Base-by-base conservation (phyloP, 1,284 basidiomycete genomes). In the Gymnopus androsaceus region DNA sequence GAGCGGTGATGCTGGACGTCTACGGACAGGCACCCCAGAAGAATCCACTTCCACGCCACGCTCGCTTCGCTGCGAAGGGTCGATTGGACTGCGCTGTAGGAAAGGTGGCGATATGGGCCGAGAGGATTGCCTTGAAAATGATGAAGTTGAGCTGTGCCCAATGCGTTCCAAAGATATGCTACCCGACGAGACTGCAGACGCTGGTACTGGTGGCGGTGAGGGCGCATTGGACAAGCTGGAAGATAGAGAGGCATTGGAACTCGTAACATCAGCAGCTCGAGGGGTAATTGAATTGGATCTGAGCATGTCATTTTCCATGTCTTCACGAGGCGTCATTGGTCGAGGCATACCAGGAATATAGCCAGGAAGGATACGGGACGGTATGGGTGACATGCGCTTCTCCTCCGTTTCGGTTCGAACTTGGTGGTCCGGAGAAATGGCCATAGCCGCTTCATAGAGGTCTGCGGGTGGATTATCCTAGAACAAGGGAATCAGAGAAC, bases 311-410 rank as follows among this genome's bases (percentile, higher is more conserved):
- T 78, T 66, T 53, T 90, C 89, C 47, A 82, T 70, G 59, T 61
- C 58, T 33, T 89, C 86, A 57, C 82, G 83, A 21, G 90, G 90
- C 9, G 90, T 92, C 85, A 92, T 90, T 12, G 90, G 90, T 45
- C 90, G 77, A 31, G 88, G 88, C 90, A 92, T 92, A 4, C 90
- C 90, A 34, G 90, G 90, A 56, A 91, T 84, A 70, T 92, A 92
- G n/a, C 90, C 90, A 53, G 89, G 89, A 21, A 89, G 66, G 19
- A 81, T 82, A 54, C 83, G 85, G 2, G 81, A 78, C 51, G 87
- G 87, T 34, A 80, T 74, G 41, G 84, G 85, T 1, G 86, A 86
- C 48, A 79, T 68, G 17, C 76, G 78, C 27, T 74, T 76, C 53
- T 75, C 72, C 40, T 79, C 78, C 27, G 75, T 66, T 46, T 79